Evolutionary conservation across 768 basidiomycete species (phyloP), one percentile per base, ranked within the genome.

Genomic region (Collybiopsis luxurians): DNA sequence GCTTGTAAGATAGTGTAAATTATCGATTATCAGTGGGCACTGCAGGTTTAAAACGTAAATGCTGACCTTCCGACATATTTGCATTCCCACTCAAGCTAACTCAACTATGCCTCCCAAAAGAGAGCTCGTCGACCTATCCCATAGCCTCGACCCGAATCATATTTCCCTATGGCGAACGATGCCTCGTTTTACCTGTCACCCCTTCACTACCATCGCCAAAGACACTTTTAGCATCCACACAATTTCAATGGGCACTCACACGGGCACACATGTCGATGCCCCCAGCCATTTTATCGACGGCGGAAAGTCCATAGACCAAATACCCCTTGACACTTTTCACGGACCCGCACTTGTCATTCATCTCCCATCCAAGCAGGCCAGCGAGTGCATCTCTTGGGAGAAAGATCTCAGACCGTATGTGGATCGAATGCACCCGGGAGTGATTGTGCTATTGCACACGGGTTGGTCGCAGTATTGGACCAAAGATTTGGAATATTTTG

Each of bases 191-290:
- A 59, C 59, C 19, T 75, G 71, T 53, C 66, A 61, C 19, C 75
- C 73, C 23, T 67, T 68, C 49, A 64, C 76, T 34, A 75, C 77
- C 13, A 67, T 85, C 57, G 56, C 65, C 2, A 66, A 72, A 52
- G 75, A 84, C 55, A 79, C 80, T 27, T 80, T 76, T 62, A 77
- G 72, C 46, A 78, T 86, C 10, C 79, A 79, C 60, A 63, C 72
- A 0, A 69, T 92, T 50, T 71, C 79, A 24, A 63, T 89, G 23
- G 79, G 85, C 3, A 83, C 89, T 1, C 89, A 91, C 64, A 85
- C 84, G 1, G 89, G 89, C 46, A 91, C 90, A 2, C 89, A 92
- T 71, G 75, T 91, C 68, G 90, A 92, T 62, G 86, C 88, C 1
- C 90, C 90, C 0, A 82, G 78, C 49, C 90, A 92, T 64, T 90